Evolutionary conservation across 257 asterid species (phyloP), one percentile per base, ranked within the genome.

Genomic region (Lantana camara): DNA sequence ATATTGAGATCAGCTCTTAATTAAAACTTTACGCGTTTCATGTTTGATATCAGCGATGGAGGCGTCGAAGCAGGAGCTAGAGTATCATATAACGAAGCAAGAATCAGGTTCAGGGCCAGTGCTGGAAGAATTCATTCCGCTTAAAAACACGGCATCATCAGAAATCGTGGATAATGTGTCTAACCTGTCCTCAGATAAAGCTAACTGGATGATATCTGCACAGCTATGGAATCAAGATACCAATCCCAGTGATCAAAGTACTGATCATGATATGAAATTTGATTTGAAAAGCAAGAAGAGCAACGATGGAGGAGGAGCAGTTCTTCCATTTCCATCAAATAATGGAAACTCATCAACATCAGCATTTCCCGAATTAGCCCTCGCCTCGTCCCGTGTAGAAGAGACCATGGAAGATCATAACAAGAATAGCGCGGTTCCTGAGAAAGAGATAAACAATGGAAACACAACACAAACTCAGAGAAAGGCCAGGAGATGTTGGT

Each of bases 401-500:
- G 85, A 84, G n/a, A 49, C 29, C 62, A 23, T 13, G 14, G 82
- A 80, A 54, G 64, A 62, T 17, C 65, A 72, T 56, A 47, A 47
- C 37, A 35, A 47, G 20, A 65, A 45, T 27, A 62, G 53, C 29
- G 58, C 67, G 8, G 45, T 4, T 45, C 23, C 49, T 6, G 57
- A 44, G n/a, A 63, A 67, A 7, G 86, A 62, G n/a, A 63, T 63
- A 7, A 84, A 62, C 35, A 63, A 52, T n/a, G 46, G 45, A 9
- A 53, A 47, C 16, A 30, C 75, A 3, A 70, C 67, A 70, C 89
- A 85, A 67, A 71, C 75, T 6, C 86, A 87, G 35, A 76, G 96
- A 40, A 88, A 88, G 71, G 88, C 90, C 20, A 81, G 96, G 82
- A 80, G 96, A 45, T 82, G 93, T 58, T 88, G 96, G 96, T 88